Evolutionary conservation across 1,284 basidiomycete species (phyloP).

Genomic region (Sporisorium reilianum): DNA sequence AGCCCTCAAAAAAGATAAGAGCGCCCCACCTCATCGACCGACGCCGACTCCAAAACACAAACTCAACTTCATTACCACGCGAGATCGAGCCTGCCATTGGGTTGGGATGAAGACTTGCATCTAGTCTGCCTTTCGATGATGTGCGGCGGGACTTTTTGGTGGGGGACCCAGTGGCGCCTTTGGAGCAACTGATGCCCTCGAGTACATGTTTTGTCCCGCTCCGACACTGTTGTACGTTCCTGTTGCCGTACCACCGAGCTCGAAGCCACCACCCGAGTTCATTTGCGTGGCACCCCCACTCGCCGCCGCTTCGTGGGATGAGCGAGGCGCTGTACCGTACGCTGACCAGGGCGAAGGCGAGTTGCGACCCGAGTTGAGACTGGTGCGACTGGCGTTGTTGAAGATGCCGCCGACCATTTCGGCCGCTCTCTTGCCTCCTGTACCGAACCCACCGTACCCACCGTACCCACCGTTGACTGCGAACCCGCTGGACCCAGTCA

Average conservation of each 20-base stretch:
- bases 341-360: slow-evolving; percentile 30
- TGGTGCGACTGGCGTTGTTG: slow-evolving; percentile 30
- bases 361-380: slow-evolving; percentile 28
- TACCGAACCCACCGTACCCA: slow-evolving; percentile 36
- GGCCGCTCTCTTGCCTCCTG: slow-evolving; percentile 45
- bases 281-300: slow-evolving; percentile 7
- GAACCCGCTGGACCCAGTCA: slow-evolving; percentile 20
- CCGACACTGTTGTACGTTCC: slow-evolving; percentile 28
- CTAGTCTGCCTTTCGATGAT: slow-evolving; percentile 39
- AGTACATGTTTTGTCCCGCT: slow-evolving; percentile 33
- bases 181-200: slow-evolving; percentile 16
- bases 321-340: slow-evolving; percentile 16
- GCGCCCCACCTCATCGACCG: slow-evolving; percentile 4
- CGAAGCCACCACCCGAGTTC: slow-evolving; percentile 10
- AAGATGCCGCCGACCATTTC: slow-evolving; percentile 55
- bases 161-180: slow-evolving; percentile 28
- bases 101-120: slow-evolving; percentile 1
- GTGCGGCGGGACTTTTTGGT: slow-evolving; percentile 33
- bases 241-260: slow-evolving; percentile 17
- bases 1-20: background rate
- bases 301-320: slow-evolving; percentile 20
- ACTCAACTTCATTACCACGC: background rate
- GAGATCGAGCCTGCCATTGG: background rate
- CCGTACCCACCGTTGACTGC: slow-evolving; percentile 41
- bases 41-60: background rate